Conservation (phyloP, 257 asterid species). For the Prunella vulgaris region DNA sequence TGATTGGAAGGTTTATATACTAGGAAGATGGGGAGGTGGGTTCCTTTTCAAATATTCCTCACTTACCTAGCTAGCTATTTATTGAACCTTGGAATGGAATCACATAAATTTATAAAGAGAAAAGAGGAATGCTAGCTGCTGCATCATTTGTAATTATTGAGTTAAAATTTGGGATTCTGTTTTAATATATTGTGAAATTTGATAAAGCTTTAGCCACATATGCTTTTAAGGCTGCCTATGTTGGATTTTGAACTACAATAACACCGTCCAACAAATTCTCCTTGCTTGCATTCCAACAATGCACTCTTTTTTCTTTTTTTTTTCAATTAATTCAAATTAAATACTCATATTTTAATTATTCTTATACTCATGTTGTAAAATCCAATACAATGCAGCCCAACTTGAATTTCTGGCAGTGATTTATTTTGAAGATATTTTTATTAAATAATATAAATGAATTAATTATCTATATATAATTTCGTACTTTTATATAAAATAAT, state of each 20-base stretch:
- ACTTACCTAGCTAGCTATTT: conserved; percentile 25
- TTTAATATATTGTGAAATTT: conserved; percentile 48
- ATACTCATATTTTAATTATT: no score
- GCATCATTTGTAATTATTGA: conserved; percentile 15
- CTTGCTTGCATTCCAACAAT: conserved; percentile 28
- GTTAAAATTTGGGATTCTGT: conserved; percentile 21
- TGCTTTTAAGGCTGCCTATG: conserved; percentile 53
- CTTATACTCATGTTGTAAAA: no score
- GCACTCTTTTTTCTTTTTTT: neutral
- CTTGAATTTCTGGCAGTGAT: no score
- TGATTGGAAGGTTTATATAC: conserved; percentile 50
- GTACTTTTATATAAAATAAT: no score
- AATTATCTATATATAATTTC: no score
- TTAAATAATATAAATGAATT: no score
- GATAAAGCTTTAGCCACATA: conserved; percentile 47
- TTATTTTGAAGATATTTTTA: no score
- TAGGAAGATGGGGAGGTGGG: conserved; percentile 23
- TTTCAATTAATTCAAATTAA: neutral
- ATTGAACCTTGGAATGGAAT: conserved; percentile 43
- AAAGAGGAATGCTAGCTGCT: conserved; percentile 11
- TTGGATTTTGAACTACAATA: conserved; percentile 31
- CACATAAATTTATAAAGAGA: conserved; percentile 23
- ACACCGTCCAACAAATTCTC: conserved; percentile 48
- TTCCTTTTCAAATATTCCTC: conserved; percentile 35
- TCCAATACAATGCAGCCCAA: neutral